phyloP scores from a whole-genome alignment of 202 grass and related monocot genomes.

The Hordeum pubiflorum region DNA sequence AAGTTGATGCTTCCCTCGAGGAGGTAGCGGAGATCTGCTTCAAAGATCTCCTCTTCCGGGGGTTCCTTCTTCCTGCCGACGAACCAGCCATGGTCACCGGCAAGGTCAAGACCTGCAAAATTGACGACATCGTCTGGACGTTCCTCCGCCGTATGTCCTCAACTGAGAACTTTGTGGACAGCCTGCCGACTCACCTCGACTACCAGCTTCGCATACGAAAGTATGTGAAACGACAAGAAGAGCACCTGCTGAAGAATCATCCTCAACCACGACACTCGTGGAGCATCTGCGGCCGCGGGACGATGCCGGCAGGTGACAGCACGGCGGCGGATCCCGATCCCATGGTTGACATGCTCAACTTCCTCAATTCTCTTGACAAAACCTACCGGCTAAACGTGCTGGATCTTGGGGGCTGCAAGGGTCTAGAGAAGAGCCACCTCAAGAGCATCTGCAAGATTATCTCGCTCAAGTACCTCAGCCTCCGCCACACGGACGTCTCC shows the following conservation, averaged over 20 bases:
- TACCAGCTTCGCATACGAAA: background rate
- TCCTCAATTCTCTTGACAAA: background rate
- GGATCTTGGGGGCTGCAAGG: background rate
- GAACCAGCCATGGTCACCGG: no score
- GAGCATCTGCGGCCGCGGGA: background rate
- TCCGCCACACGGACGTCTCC: no score
- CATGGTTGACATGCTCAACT: background rate
- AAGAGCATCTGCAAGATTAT: background rate
- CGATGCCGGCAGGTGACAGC: background rate
- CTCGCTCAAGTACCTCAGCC: no score
- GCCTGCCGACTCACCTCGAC: background rate
- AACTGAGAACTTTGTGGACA: background rate
- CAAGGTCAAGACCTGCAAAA: background rate
- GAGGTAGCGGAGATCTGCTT: no score
- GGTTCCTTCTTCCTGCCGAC: no score
- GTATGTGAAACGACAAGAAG: background rate
- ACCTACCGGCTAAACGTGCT: background rate
- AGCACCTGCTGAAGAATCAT: background rate
- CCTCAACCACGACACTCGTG: background rate
- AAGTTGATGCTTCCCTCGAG: no score
- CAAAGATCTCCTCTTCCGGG: no score
- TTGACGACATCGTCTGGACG: background rate
- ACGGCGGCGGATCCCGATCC: background rate
- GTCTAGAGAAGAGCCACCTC: background rate
- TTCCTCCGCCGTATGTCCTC: background rate